Evolutionary conservation across 2,329 filamentous ascomycete genomes (phyloP).

Genomic region (Neocatenulostroma microsporum): DNA sequence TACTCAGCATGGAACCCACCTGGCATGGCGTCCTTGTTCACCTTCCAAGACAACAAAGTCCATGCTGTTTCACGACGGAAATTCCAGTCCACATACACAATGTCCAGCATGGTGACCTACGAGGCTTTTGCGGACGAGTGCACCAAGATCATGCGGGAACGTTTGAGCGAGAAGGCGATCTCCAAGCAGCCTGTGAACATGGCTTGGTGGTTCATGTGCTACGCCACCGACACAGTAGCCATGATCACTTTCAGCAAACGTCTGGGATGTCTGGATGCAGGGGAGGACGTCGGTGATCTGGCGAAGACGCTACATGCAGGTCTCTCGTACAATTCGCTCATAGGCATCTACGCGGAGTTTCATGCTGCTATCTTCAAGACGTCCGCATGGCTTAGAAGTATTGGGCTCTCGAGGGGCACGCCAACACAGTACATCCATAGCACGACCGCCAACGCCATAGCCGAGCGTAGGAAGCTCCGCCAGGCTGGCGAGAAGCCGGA

Average conservation of each 20-base stretch:
- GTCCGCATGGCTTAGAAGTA: constrained; percentile 22
- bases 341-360: constrained; percentile 9
- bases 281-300: constrained; percentile 10
- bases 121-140: constrained; percentile 9
- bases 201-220: constrained; percentile 4
- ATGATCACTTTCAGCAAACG: constrained; percentile 15
- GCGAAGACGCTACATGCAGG: constrained; percentile 4
- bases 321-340: constrained; percentile 7
- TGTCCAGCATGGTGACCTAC: constrained; percentile 8
- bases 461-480: constrained; percentile 4
- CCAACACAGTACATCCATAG: constrained; percentile 26
- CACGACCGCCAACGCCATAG: constrained; percentile 16
- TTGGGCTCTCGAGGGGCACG: constrained; percentile 27
- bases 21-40: constrained; percentile 28
- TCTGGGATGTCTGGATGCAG: constrained; percentile 9
- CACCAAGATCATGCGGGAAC: constrained; percentile 15
- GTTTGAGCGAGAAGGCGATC: constrained; percentile 8
- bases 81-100: constrained; percentile 4
- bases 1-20: constrained; percentile 35
- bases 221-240: constrained; percentile 7
- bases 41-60: constrained; percentile 25
- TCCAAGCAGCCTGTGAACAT: constrained; percentile 9
- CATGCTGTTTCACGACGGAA: constrained; percentile 24
- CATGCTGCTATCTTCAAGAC: constrained; percentile 2
- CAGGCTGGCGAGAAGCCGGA: neutral